These are phyloP conservation scores for Nidula microcarpa DNA, from an alignment of 768 basidiomycete species.

Conservation along the genomic window DNA sequence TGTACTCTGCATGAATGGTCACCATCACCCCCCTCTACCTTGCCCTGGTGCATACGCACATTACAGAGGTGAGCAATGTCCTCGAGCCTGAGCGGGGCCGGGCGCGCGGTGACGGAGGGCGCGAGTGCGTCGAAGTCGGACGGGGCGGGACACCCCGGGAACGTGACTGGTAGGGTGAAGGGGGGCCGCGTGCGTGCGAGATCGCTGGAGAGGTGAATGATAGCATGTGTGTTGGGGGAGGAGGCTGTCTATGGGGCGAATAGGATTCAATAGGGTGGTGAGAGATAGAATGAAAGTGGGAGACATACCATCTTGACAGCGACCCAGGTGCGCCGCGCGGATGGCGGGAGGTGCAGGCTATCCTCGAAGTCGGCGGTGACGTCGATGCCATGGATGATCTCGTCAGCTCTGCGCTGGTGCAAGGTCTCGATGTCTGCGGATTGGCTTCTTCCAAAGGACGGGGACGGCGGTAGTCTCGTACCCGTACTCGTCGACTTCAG, in stretches of 20 bases:
- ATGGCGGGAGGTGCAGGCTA: slow-evolving; percentile 18
- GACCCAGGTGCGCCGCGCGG: slow-evolving; percentile 65
- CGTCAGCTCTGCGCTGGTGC: slow-evolving; percentile 67
- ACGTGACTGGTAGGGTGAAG: slow-evolving; percentile 39
- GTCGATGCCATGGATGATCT: slow-evolving; percentile 75
- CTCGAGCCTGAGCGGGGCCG: slow-evolving; percentile 33
- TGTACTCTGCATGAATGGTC: slow-evolving; percentile 85
- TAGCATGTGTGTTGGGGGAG: slow-evolving; percentile 56
- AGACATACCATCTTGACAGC: slow-evolving; percentile 74
- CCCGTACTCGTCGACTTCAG: slow-evolving; percentile 71
- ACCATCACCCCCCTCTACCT: slow-evolving; percentile 61
- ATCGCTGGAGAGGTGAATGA: slow-evolving; percentile 60
- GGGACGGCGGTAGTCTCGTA: slow-evolving; percentile 25
- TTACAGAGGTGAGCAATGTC: slow-evolving; percentile 64
- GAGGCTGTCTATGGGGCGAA: slow-evolving; percentile 53
- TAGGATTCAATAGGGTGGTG: background rate
- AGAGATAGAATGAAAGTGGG: slow-evolving; percentile 4
- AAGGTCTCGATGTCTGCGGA: slow-evolving; percentile 39
- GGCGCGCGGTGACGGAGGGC: background rate
- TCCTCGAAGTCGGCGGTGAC: slow-evolving; percentile 82
- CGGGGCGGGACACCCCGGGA: slow-evolving; percentile 63
- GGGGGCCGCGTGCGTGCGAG: slow-evolving; percentile 42
- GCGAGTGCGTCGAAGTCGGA: slow-evolving; percentile 51
- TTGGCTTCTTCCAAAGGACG: slow-evolving; percentile 47
- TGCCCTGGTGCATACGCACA: slow-evolving; percentile 62